phyloP scores from a whole-genome alignment of 1,284 basidiomycete species.

The Ganoderma resinaceum region DNA sequence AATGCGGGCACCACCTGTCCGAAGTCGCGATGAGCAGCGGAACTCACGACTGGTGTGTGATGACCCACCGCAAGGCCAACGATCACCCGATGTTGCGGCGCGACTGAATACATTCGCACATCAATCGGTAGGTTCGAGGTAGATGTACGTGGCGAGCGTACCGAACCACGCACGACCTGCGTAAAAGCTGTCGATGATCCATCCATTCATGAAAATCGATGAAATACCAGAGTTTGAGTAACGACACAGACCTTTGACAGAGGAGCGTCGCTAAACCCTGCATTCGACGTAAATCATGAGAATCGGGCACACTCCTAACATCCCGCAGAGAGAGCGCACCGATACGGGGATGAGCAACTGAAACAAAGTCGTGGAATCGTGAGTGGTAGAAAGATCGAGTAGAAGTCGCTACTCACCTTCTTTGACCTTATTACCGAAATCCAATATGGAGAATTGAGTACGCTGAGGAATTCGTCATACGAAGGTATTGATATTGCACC shows the following conservation, averaged over 20 bases:
- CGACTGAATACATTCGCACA: background rate
- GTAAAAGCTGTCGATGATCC: background rate
- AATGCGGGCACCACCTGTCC: background rate
- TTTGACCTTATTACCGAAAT: background rate
- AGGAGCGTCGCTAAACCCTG: background rate
- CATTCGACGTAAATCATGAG: background rate
- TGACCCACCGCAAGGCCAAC: background rate
- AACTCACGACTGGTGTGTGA: background rate
- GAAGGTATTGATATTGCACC: background rate
- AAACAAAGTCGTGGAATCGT: background rate
- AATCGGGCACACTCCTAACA: background rate
- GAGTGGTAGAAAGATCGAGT: background rate
- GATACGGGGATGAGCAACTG: background rate
- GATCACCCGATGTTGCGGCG: background rate
- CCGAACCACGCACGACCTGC: background rate
- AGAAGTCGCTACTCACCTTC: background rate
- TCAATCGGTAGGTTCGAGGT: background rate
- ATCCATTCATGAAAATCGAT: background rate
- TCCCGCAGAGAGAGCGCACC: background rate
- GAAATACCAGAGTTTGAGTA: background rate
- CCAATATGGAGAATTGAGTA: background rate
- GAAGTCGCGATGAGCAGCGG: background rate
- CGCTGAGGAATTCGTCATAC: background rate
- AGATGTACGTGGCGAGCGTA: background rate
- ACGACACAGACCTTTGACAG: background rate